Percentiles rank a stretch among this genome's conserved stretches.
Evolutionary conservation across 306 rosid species (phyloP).

Genomic region (Vigna radiata): DNA sequence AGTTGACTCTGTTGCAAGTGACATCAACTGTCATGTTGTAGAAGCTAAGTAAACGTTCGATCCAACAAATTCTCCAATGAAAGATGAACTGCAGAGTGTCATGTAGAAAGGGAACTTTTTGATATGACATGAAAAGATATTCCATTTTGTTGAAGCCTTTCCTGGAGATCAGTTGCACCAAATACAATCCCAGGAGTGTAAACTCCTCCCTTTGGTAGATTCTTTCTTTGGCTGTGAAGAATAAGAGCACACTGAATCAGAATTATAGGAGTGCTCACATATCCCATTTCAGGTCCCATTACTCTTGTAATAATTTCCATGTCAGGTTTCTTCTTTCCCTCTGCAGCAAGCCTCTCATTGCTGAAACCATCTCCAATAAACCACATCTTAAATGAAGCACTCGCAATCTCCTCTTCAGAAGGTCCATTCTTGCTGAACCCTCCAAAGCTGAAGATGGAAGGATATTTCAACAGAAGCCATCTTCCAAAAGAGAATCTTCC

Average conservation of each 20-base stretch:
- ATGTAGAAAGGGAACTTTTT: slow-evolving; percentile 54
- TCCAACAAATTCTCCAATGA: too few species aligned
- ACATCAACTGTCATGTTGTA: too few species aligned
- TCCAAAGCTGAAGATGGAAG: slow-evolving; percentile 79
- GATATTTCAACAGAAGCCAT: slow-evolving; percentile 79
- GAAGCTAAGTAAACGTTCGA: too few species aligned
- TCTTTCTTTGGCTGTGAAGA: slow-evolving; percentile 63
- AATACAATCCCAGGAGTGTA: slow-evolving; percentile 78
- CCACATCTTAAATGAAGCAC: slow-evolving; percentile 93
- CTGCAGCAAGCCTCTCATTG: slow-evolving; percentile 46
- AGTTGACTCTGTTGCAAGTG: background rate
- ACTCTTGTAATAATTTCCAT: slow-evolving; percentile 79
- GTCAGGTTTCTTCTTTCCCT: slow-evolving; percentile 65
- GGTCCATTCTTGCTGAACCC: slow-evolving; percentile 83
- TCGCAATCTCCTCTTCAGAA: slow-evolving; percentile 71
- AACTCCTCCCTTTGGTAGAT: slow-evolving; percentile 82
- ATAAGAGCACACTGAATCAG: slow-evolving; percentile 81
- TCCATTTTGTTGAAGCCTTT: slow-evolving; percentile 78
- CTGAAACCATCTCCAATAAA: slow-evolving; percentile 77
- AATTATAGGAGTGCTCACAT: slow-evolving; percentile 82
- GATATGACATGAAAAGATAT: slow-evolving; percentile 78
- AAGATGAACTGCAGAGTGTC: slow-evolving; percentile 19
- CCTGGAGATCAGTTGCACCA: slow-evolving; percentile 81
- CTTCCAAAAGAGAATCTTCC: slow-evolving; percentile 69
- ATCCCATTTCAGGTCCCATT: slow-evolving; percentile 88